Evolutionary conservation across 495 filamentous ascomycete species (phyloP), one percentile per base, ranked within the genome.

Genomic region (Aspergillus taichungensis): DNA sequence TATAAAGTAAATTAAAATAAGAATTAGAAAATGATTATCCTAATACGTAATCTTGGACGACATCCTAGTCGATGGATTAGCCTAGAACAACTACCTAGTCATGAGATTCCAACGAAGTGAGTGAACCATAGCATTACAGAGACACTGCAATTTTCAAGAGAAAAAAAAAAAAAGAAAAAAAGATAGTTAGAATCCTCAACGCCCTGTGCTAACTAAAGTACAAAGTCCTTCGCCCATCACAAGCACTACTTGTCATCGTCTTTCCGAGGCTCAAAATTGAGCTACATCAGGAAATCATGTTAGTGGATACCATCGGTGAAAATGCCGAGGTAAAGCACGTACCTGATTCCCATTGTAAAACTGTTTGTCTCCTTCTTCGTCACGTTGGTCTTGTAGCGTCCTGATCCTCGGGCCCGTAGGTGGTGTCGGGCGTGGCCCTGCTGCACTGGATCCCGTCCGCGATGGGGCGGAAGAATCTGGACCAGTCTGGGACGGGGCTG

Each of bases 301-400:
- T n/a, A 31, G 43, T 4, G 18, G 12, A 0, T 27, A n/a, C 7
- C 3, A 8, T 24, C 18, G 4, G 18, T 24, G 4, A 33, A n/a
- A 8, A 36, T 35, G 6, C 7, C 11, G 3, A 34, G 3, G 27
- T 27, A 35, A 6, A 29, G 18, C n/a, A 53, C 82, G 47, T 71
- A 90, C 85, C 60, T 87, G 84, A 55, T 94, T 95, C 4, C 88
- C 88, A 62, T 95, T 95, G 58, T 95, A 95, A 32, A 88, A 78
- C 53, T 90, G 79, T 14, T 73, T 70, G 46, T 82, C 58, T 53
- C 71, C 74, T 38, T 60, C 63, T 40, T 67, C 66, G 31, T 63
- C 62, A 34, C 62, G 57, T 40, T 79, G 75, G 55, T 83, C 78
- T 39, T 68, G 61, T 42, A 85, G 52, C 6, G 82, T 85, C 40